phyloP scores from a whole-genome alignment of 495 filamentous ascomycete genomes.

The Lasiosphaeriaceae sp. region DNA sequence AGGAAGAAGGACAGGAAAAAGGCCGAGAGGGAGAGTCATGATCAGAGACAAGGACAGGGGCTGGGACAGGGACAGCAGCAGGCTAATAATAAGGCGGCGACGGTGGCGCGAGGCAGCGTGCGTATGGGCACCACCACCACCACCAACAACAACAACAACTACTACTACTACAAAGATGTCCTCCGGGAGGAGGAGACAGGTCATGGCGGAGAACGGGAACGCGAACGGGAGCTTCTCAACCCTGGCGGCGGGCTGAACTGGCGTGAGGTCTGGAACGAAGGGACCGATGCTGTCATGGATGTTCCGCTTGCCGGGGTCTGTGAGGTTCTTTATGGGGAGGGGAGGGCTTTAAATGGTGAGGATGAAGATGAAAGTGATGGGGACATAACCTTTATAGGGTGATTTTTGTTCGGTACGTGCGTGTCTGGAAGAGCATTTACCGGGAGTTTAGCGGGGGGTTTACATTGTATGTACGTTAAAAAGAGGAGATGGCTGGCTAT shows the following conservation, averaged over 20 bases:
- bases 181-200: slow-evolving; percentile 29
- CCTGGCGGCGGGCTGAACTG: slow-evolving; percentile 55
- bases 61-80: slow-evolving; percentile 60
- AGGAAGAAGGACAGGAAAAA: slow-evolving; percentile 49
- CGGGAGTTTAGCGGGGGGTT: no score
- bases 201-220: slow-evolving; percentile 13
- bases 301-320: slow-evolving; percentile 95
- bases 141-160: no score
- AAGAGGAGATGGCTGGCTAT: no score
- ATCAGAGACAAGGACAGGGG: slow-evolving; percentile 22
- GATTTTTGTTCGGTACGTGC: no score
- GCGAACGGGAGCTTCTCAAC: slow-evolving; percentile 20
- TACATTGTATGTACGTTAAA: no score
- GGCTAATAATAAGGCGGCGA: no score
- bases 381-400: slow-evolving; percentile 8
- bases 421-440: no score
- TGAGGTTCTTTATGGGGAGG: slow-evolving; percentile 74
- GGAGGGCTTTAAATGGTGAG: slow-evolving; percentile 30
- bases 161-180: no score
- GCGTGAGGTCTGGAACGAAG: slow-evolving; percentile 79
- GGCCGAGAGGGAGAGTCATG: slow-evolving; percentile 44
- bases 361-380: slow-evolving; percentile 14
- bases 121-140: no score
- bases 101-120: no score
- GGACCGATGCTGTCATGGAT: slow-evolving; percentile 98